Evolutionary conservation across 768 basidiomycete species (phyloP).

Genomic region (Megacollybia marginata): DNA sequence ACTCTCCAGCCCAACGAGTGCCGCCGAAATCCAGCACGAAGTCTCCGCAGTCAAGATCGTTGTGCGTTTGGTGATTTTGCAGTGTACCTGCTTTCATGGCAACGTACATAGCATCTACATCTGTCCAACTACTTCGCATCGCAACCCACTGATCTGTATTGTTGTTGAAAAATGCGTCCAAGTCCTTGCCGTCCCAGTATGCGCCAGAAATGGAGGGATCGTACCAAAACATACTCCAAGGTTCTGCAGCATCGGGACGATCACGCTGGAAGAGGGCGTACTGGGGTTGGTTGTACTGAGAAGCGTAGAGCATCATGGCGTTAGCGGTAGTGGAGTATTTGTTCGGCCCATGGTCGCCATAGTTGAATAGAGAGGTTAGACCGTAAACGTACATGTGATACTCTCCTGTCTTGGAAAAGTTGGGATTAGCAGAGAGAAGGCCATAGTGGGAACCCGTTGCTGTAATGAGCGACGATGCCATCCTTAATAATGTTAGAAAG

Average conservation of each 20-base stretch:
- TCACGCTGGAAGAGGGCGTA: slow-evolving; percentile 92
- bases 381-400: slow-evolving; percentile 91
- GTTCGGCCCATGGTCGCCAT: slow-evolving; percentile 86
- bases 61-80: slow-evolving; percentile 87
- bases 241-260: slow-evolving; percentile 72
- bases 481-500: no score
- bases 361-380: slow-evolving; percentile 79
- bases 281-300: slow-evolving; percentile 58
- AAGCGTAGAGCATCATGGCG: slow-evolving; percentile 70
- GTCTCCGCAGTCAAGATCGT: slow-evolving; percentile 90
- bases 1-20: slow-evolving; percentile 90
- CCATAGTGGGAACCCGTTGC: slow-evolving; percentile 83
- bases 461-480: slow-evolving; percentile 69
- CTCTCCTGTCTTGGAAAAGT: slow-evolving; percentile 62
- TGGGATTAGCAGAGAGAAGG: slow-evolving; percentile 61
- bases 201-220: slow-evolving; percentile 76
- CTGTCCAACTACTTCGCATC: slow-evolving; percentile 92
- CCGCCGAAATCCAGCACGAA: slow-evolving; percentile 95
- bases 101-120: slow-evolving; percentile 72
- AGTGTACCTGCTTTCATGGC: slow-evolving; percentile 84
- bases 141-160: slow-evolving; percentile 76
- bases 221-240: slow-evolving; percentile 92
- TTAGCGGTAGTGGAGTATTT: slow-evolving; percentile 95
- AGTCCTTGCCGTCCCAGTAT: slow-evolving; percentile 80
- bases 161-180: slow-evolving; percentile 81